These are phyloP conservation scores for Canavalia gladiata DNA, from an alignment of 306 rosid genomes.

Conservation along the genomic window DNA sequence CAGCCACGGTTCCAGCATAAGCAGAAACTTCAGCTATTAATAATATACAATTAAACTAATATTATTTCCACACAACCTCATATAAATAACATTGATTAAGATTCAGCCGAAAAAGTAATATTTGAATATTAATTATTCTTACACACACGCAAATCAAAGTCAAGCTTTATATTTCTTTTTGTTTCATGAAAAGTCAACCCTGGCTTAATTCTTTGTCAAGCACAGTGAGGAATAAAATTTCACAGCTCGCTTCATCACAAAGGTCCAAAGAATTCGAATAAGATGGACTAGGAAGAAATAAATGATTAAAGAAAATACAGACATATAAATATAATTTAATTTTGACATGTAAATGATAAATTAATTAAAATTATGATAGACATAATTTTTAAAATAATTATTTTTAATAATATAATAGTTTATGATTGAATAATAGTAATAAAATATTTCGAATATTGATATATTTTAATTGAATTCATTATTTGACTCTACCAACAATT, in stretches of 20 bases:
- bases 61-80: background rate
- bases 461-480: no score
- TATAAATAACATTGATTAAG: background rate
- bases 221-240: background rate
- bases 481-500: no score
- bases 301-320: background rate
- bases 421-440: no score
- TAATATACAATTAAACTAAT: background rate
- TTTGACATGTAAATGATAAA: no score
- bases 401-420: no score
- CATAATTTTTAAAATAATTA: no score
- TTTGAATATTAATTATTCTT: background rate
- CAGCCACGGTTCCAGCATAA: background rate
- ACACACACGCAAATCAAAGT: conserved; percentile 11
- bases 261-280: background rate
- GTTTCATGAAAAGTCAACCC: conserved; percentile 18
- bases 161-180: background rate
- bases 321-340: no score
- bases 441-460: no score
- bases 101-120: background rate
- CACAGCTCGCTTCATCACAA: background rate
- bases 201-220: background rate
- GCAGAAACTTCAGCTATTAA: background rate
- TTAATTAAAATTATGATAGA: no score
- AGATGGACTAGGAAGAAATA: no score